Evolutionary conservation across 768 basidiomycete species (phyloP).

Genomic region (Brasilioporus rufonigricans): DNA sequence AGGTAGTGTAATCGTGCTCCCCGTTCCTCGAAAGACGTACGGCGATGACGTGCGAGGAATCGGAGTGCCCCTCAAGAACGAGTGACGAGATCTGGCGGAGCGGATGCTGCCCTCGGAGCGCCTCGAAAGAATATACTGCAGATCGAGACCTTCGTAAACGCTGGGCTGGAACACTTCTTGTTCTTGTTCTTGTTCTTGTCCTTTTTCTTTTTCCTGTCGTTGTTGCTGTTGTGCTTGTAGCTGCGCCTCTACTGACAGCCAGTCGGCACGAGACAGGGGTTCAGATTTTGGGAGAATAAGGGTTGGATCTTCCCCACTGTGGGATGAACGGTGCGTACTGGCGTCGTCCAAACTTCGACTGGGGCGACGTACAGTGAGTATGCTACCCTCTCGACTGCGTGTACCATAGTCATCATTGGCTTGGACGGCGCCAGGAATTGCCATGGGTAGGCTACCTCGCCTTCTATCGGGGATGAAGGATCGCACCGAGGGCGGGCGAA

Average conservation of each 20-base stretch:
- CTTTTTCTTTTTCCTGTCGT: background rate
- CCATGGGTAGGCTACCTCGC: constrained; percentile 61
- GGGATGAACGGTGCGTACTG: constrained; percentile 18
- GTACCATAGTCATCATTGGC: constrained; percentile 22
- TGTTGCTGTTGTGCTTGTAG: constrained; percentile 25
- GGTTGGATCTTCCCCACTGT: constrained; percentile 19
- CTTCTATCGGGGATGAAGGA: constrained; percentile 28
- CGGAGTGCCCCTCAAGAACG: constrained; percentile 11
- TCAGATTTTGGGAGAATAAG: constrained; percentile 48
- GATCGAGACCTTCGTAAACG: constrained; percentile 41
- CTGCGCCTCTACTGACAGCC: constrained; percentile 50
- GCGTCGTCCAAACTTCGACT: constrained; percentile 61
- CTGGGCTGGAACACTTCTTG: background rate
- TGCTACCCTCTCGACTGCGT: constrained; percentile 56
- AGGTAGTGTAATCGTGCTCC: constrained; percentile 35
- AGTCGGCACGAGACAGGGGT: constrained; percentile 42
- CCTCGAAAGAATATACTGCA: constrained; percentile 40
- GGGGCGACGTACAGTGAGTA: constrained; percentile 56
- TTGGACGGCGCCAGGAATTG: constrained; percentile 43
- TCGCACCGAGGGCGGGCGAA: constrained; percentile 26
- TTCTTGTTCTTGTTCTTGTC: background rate
- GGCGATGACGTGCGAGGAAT: constrained; percentile 22
- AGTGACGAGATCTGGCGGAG: constrained; percentile 27
- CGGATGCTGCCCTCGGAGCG: constrained; percentile 33
- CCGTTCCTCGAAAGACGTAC: constrained; percentile 28